Evolutionary conservation across 2,329 filamentous ascomycete species (phyloP).

Genomic region (Penicillium corylophilum): DNA sequence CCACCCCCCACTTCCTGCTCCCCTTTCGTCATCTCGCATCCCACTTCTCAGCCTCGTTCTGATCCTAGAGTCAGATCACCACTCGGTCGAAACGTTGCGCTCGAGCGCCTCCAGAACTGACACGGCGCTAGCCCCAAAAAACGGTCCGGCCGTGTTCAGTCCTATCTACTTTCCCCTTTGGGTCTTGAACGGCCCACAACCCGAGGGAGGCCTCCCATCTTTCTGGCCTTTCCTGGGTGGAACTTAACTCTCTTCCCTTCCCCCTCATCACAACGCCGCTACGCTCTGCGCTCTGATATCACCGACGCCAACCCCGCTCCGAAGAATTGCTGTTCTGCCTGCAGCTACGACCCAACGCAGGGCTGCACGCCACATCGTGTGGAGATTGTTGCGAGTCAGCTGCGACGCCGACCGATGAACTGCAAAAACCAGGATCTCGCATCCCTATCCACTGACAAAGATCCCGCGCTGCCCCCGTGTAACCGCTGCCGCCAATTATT

Average conservation of each 20-base stretch:
- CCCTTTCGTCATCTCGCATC: constrained; percentile 22
- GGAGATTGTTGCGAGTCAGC: constrained; percentile 15
- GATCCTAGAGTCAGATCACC: constrained; percentile 14
- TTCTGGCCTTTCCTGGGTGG: not conserved
- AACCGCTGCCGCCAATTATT: constrained; percentile 13
- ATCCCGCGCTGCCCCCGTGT: constrained; percentile 11
- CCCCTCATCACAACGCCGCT: not conserved
- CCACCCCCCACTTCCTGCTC: constrained; percentile 10
- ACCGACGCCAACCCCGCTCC: constrained; percentile 8
- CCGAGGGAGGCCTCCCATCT: not conserved
- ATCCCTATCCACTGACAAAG: not conserved
- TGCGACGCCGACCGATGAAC: constrained; percentile 7
- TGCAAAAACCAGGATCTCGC: constrained; percentile 7
- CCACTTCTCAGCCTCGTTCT: constrained; percentile 17
- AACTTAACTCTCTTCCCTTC: not conserved
- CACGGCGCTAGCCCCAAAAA: constrained; percentile 2
- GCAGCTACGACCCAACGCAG: constrained; percentile 9
- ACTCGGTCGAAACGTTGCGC: not conserved
- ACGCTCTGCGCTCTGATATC: constrained; percentile 10
- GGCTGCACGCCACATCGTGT: constrained; percentile 11
- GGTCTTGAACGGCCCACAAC: not conserved
- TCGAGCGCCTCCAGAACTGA: constrained; percentile 1
- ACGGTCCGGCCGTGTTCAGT: constrained; percentile 5
- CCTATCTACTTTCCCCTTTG: not conserved
- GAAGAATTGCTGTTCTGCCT: constrained; percentile 16